Conservation (phyloP, 2,329 filamentous ascomycete genomes). For the Lachnellula willkommii region DNA sequence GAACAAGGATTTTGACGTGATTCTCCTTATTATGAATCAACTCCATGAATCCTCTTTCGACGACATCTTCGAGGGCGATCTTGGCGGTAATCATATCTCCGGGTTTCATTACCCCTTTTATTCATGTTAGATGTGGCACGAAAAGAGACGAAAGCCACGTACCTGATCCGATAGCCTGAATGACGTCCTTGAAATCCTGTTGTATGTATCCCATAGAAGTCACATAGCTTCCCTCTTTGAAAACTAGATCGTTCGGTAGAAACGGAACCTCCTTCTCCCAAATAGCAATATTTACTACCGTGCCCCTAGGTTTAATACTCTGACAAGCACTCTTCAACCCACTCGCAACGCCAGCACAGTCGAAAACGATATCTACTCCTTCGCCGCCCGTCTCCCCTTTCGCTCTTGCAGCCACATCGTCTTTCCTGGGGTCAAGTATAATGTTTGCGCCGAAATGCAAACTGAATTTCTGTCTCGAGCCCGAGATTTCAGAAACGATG, state of each 20-base stretch:
- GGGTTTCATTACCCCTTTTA: constrained; percentile 44
- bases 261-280: constrained; percentile 54
- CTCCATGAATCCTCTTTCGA: constrained; percentile 52
- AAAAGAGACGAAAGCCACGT: constrained; percentile 5
- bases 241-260: constrained; percentile 48
- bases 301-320: constrained; percentile 48
- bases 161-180: constrained; percentile 42
- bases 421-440: constrained; percentile 46
- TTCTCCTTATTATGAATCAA: constrained; percentile 55
- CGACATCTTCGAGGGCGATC: constrained; percentile 50
- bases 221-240: constrained; percentile 47
- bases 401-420: constrained; percentile 43
- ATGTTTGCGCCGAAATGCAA: constrained; percentile 50
- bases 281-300: constrained; percentile 59
- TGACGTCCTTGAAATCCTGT: constrained; percentile 51
- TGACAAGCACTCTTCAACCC: constrained; percentile 40
- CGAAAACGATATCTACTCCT: constrained; percentile 55
- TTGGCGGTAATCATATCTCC: constrained; percentile 56
- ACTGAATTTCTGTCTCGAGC: constrained; percentile 46
- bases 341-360: constrained; percentile 55
- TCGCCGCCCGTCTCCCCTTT: constrained; percentile 42
- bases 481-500: constrained; percentile 52
- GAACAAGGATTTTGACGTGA: constrained; percentile 58
- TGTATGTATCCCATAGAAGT: constrained; percentile 29
- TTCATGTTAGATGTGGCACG: neutral